These are phyloP conservation scores for Pseudogymnoascus destructans DNA, from an alignment of 2,329 filamentous ascomycete species.

Conservation along the genomic window DNA sequence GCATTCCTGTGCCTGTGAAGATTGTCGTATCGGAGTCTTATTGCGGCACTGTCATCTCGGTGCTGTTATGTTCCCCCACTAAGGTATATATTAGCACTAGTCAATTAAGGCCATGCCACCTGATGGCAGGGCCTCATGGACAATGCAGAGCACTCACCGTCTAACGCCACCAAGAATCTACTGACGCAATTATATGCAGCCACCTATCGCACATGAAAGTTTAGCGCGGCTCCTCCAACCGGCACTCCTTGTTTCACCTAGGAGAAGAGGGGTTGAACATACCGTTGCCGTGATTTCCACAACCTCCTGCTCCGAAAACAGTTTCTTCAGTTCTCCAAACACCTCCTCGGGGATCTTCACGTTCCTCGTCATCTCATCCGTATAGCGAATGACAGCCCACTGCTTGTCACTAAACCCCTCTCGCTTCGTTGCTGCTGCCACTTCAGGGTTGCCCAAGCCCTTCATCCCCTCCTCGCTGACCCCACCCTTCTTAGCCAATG, in stretches of 20 bases:
- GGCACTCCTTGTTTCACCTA: background rate
- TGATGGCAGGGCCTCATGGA: background rate
- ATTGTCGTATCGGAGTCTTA: background rate
- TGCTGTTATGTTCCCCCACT: background rate
- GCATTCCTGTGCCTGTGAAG: background rate
- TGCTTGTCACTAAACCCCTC: slow-evolving; percentile 41
- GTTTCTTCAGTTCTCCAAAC: slow-evolving; percentile 47
- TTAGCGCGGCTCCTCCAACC: background rate
- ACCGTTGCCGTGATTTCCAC: slow-evolving; percentile 67
- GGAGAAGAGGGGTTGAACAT: slow-evolving; percentile 12
- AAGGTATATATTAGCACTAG: background rate
- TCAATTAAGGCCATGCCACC: background rate
- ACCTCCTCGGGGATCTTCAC: slow-evolving; percentile 56
- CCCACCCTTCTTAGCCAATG: slow-evolving; percentile 32
- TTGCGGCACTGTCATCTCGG: background rate
- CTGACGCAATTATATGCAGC: slow-evolving; percentile 79
- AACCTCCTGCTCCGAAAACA: slow-evolving; percentile 57
- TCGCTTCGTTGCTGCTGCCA: slow-evolving; percentile 23
- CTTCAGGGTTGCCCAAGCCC: slow-evolving; percentile 17
- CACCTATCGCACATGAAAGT: slow-evolving; percentile 28
- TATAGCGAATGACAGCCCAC: slow-evolving; percentile 57
- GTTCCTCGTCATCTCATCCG: slow-evolving; percentile 72
- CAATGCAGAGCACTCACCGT: slow-evolving; percentile 40
- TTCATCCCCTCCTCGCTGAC: slow-evolving; percentile 22
- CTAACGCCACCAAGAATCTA: slow-evolving; percentile 67